Percentiles rank a stretch among this genome's conserved stretches.
These are phyloP conservation scores for Panicum miliaceum DNA, from an alignment of 176 grass and related monocot species.

Conservation along the genomic window DNA sequence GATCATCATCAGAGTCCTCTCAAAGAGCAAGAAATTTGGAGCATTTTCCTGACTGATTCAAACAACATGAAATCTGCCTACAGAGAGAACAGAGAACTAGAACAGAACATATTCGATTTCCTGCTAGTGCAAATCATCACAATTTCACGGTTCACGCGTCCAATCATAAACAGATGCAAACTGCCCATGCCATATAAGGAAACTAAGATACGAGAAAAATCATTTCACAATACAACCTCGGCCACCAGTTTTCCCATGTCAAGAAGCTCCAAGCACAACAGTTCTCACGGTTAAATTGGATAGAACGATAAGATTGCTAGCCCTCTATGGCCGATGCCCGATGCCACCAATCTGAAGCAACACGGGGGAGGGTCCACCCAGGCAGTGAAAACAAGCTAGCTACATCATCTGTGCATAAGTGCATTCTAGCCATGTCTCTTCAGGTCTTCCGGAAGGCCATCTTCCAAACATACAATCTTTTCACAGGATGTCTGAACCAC, in stretches of 20 bases:
- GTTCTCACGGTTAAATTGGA: constrained; percentile 12
- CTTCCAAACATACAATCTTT: constrained; percentile 9
- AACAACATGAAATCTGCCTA: neutral
- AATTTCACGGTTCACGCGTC: neutral
- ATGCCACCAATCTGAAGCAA: constrained; percentile 10
- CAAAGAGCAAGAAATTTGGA: neutral
- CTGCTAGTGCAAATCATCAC: neutral
- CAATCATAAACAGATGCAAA: neutral
- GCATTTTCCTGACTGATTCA: neutral
- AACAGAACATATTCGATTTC: neutral
- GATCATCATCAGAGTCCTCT: neutral
- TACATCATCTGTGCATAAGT: neutral
- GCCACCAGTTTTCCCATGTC: neutral
- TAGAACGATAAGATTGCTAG: neutral
- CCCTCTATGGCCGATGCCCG: neutral
- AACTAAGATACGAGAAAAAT: neutral
- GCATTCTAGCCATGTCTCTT: constrained; percentile 1
- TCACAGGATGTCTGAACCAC: constrained; percentile 3
- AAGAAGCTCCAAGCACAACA: neutral
- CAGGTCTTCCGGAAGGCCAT: neutral
- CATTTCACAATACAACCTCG: neutral
- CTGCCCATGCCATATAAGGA: neutral
- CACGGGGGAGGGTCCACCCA: neutral
- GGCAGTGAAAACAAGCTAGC: neutral
- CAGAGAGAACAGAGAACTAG: neutral